Base-by-base conservation (phyloP, 2,329 filamentous ascomycete species). In the Colletotrichum filicis region DNA sequence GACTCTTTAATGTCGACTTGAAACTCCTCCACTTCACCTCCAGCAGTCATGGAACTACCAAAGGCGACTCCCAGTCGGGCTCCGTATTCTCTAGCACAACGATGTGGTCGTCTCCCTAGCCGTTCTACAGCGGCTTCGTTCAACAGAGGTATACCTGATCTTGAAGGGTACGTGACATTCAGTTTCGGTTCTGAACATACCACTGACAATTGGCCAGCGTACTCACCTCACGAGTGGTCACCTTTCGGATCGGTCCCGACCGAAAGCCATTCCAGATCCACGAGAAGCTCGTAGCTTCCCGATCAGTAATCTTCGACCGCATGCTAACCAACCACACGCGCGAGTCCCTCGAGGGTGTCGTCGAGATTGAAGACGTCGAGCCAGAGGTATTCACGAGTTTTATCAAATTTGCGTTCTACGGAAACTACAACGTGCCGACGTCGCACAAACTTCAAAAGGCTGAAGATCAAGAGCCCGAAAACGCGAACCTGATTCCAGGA, bases 331-430 rank as follows among this genome's bases (percentile, higher is more conserved):
- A 1, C 3, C 12, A 35, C 1, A 68, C 42, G 64, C 46, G 28
- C 1, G 68, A 71, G n/a, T 57, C 68, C 1, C 11, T 22, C 4
- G 49, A 68, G 28, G 57, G 46, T 0, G 3, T 56, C 1, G 64
- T 53, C 1, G 35, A 55, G 0, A 37, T 71, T 4, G 64, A 57
- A 14, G 68, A 71, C 8, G 26, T 37, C 0, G 49, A 71, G 4
- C 46, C 65, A 8, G 16, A 16, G 1, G 19, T 49, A 3, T 71
- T 71, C 6, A n/a, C 52, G 5, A 71, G 68, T 11, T 71, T 71
- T 0, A 24, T 71, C 0, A 16, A 52, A 1, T 71, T 57, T 7
- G 22, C 35, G 0, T 37, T 53, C 0, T 68, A 37, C 7, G 35
- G 57, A 1, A 28, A 71, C 35, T 71, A 71, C 57, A 2, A 68